These are phyloP conservation scores for Luffa aegyptiaca DNA, from an alignment of 306 rosid genomes.

Conservation along the genomic window DNA sequence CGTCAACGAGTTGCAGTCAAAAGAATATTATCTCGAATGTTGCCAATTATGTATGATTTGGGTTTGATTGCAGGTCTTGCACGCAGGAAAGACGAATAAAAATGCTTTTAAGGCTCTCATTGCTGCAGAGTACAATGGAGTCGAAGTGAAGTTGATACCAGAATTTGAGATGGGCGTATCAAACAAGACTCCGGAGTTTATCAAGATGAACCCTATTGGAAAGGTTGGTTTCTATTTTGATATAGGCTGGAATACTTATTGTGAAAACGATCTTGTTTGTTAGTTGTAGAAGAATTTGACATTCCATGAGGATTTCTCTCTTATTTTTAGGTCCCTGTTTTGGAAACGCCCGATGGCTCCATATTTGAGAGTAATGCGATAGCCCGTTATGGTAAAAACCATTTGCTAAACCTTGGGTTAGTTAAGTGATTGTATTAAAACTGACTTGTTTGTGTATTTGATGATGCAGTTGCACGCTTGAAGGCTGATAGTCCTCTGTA, in stretches of 20 bases:
- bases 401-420: neutral
- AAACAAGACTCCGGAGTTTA: constrained; percentile 57
- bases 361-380: constrained; percentile 81
- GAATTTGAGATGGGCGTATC: constrained; percentile 62
- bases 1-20: neutral
- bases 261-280: neutral
- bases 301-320: neutral
- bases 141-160: constrained; percentile 34
- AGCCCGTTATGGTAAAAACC: constrained; percentile 54
- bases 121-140: constrained; percentile 47
- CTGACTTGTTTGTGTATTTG: neutral
- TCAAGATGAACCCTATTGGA: constrained; percentile 78
- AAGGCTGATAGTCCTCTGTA: constrained; percentile 32
- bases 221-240: constrained; percentile 32
- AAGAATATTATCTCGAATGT: neutral
- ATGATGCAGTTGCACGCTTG: constrained; percentile 55
- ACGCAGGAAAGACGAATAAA: constrained; percentile 36
- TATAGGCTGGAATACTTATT: neutral
- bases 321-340: constrained; percentile 49
- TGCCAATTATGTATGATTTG: neutral
- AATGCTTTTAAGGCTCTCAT: constrained; percentile 55
- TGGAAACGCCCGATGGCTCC: constrained; percentile 69
- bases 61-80: constrained; percentile 35
- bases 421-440: neutral
- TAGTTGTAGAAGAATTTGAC: neutral